Conservation (phyloP, 495 filamentous ascomycete species). For the Aspergillus incahuasiensis region DNA sequence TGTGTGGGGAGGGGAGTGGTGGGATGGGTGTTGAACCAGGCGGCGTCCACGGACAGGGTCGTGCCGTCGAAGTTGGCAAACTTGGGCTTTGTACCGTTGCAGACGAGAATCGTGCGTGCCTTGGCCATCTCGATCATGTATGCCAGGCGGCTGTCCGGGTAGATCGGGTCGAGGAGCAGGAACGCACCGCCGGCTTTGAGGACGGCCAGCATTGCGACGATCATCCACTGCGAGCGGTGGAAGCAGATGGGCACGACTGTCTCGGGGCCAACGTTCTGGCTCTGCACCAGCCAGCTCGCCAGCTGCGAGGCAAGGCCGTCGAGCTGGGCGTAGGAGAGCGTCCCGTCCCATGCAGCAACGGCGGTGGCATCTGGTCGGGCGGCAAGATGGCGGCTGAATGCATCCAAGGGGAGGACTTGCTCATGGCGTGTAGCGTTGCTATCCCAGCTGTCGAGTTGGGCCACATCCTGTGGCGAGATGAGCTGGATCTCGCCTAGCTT, state of each 20-base stretch:
- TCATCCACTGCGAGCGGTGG: background rate
- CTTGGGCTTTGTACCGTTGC: background rate
- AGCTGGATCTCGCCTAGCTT: background rate
- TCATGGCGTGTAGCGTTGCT: slow-evolving; percentile 11
- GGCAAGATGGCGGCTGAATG: slow-evolving; percentile 20
- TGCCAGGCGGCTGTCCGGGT: background rate
- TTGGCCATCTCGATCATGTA: background rate
- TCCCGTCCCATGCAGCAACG: slow-evolving; percentile 22
- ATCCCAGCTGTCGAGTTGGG: slow-evolving; percentile 15
- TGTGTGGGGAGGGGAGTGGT: background rate
- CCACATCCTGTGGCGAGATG: background rate
- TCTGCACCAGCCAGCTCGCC: slow-evolving; percentile 27
- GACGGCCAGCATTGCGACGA: background rate
- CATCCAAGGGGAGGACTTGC: slow-evolving; percentile 26
- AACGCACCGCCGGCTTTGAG: background rate
- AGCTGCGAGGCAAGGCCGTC: slow-evolving; percentile 25
- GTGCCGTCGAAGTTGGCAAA: background rate
- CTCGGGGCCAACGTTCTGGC: background rate
- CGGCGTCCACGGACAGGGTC: background rate
- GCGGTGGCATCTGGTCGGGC: slow-evolving; percentile 19
- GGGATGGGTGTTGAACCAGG: background rate
- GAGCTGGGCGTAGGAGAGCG: slow-evolving; percentile 26
- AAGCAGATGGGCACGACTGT: background rate
- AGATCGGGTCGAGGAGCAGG: background rate
- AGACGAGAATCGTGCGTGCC: background rate